Base-by-base conservation (phyloP, 108 stramenopile species). In the Skeletonema potamos region DNA sequence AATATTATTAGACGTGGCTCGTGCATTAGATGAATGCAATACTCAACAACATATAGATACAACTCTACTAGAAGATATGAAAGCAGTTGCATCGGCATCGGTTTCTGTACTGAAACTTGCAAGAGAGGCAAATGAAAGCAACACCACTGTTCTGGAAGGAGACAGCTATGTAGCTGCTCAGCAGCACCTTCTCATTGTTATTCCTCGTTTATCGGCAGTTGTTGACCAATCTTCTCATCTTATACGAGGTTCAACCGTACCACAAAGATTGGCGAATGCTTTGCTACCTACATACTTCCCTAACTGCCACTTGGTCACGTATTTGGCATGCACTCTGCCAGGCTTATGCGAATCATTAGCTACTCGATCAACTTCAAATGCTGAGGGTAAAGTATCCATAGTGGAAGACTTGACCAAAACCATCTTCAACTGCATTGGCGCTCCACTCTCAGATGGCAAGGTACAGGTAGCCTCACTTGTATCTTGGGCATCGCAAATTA, bases 221-320 rank as follows among this genome's bases (percentile, higher is more conserved):
- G 36, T 72, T 20, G 81, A 72, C 24, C 64, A 56, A 34, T 63
- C 75, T n/a, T 59, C 64, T 22, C 37, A 44, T 17, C 33, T 66
- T n/a, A 20, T 61, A 36, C n/a, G 60, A 27, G 27, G 17, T 34
- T 43, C 79, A 39, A 83, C 85, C 54, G 79, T 86, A 59, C 82
- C 90, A 1, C 69, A 89, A 18, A 85, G 74, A 11, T 39, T 87
- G 54, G 62, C 78, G 2, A 71, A 88, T 51, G 75, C 85, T 26
- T 59, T 91, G 28, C 63, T 89, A 30, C 86, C 90, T 63, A 70
- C 77, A 9, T 67, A 82, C 26, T 89, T 91, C 64, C 89, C 89
- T 17, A 69, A 86, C 54, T 73, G 75, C 9, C 86, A 87, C 48
- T 73, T 77, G 26, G 27, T 82, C 1, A 79, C 86, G 9, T 89